phyloP scores from a whole-genome alignment of 1,139 yeast genomes.

The Protomyces pachydermus region DNA sequence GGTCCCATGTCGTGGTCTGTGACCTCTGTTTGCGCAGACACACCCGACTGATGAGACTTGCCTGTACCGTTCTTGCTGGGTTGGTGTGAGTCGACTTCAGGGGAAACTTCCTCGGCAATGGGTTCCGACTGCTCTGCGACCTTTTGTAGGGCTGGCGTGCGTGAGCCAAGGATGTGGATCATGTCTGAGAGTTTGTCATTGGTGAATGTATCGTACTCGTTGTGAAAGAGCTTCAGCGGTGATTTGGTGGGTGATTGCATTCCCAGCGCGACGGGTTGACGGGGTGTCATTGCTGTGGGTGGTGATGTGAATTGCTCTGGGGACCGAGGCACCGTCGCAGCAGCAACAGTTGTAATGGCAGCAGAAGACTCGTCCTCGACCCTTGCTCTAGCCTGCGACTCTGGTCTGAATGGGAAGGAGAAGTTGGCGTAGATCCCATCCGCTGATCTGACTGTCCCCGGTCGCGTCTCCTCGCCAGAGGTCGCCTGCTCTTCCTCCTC shows the following conservation, averaged over 20 bases:
- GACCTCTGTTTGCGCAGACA: slow-evolving; percentile 18
- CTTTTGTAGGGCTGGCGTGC: slow-evolving; percentile 9
- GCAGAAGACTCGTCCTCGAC: not conserved
- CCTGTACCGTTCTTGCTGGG: not conserved
- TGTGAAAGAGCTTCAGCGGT: slow-evolving; percentile 30
- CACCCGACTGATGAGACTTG: slow-evolving; percentile 7
- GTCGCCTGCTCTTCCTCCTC: not conserved
- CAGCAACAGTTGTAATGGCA: not conserved
- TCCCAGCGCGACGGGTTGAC: not conserved
- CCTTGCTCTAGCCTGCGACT: not conserved
- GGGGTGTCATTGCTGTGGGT: not conserved
- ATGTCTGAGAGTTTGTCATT: slow-evolving; percentile 23
- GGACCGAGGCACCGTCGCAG: not conserved
- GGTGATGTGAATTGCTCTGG: not conserved
- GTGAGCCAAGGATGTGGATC: slow-evolving; percentile 23
- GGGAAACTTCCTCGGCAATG: not conserved
- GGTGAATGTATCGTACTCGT: slow-evolving; percentile 29
- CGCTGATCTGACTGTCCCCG: slow-evolving; percentile 5
- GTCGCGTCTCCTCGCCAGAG: not conserved
- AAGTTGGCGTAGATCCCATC: slow-evolving; percentile 19
- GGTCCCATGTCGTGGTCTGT: slow-evolving; percentile 18
- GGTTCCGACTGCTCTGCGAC: not conserved
- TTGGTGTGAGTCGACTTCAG: not conserved
- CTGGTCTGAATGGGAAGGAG: slow-evolving; percentile 9
- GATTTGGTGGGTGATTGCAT: slow-evolving; percentile 15